Base-by-base conservation (phyloP, 768 basidiomycete genomes). In the Rhodotorula taiwanensis region DNA sequence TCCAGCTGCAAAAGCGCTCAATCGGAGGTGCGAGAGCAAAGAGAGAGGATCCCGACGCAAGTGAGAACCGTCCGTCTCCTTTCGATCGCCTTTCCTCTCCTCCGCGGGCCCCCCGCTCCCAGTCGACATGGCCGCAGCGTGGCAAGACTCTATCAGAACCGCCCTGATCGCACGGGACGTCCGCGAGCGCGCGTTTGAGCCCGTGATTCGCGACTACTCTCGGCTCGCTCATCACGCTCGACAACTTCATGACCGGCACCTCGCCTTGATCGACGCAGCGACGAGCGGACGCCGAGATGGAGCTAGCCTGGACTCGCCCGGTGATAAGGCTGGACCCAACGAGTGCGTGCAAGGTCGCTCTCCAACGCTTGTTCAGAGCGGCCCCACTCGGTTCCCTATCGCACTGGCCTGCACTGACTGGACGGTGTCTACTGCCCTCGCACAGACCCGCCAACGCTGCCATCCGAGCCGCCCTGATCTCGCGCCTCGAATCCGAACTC, bases 401-500 rank as follows among this genome's bases (percentile, higher is more conserved):
- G 36, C 36, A 16, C 36, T 16, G 36, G 36, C 36, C 10, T 39
- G 10, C 36, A 39, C 10, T 49, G 36, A 23, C 48, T 51, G n/a
- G 27, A 43, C 7, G n/a, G n/a, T n/a, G n/a, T 23, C 36, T 21
- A 20, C 43, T n/a, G 43, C 43, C 7, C 57, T 16, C 23, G 33
- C 62, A 90, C 87, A 68, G 88, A 90, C 74, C 86, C 89, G 30
- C 86, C 42, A 21, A 23, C 13, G 20, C 42, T 30, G 49, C 49
- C 21, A 21, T 93, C 45, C 84, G 86, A 47, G 83, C 86, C 42
- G 91, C 91, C 21, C 90, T 94, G 76, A 84, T 93, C 76, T 79
- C 85, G 1, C 95, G 94, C 25, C 84, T 98, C 52, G 93, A 98
- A 76, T 86, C 87, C 7, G 92, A 97, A 74, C 88, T 98, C 75